Conservation (phyloP, 768 basidiomycete species). For the Amanita pallidorosea region DNA sequence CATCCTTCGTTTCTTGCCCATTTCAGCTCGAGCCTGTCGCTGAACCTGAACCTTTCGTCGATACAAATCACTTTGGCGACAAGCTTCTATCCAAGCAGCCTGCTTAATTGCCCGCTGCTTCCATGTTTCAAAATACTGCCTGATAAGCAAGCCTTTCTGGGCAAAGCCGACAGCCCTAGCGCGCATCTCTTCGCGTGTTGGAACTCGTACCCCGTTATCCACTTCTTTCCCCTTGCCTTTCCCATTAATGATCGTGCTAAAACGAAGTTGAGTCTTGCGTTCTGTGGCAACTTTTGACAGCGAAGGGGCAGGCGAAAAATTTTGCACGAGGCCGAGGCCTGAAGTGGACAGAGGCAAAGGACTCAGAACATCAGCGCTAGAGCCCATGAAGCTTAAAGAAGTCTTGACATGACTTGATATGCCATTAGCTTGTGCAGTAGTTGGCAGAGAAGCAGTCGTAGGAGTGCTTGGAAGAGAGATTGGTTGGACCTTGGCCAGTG, state of each 20-base stretch:
- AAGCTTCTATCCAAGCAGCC: slow-evolving; percentile 52
- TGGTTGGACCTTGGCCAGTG: slow-evolving; percentile 24
- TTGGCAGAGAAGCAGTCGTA: slow-evolving; percentile 16
- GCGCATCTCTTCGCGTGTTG: slow-evolving; percentile 23
- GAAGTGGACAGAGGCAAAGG: slow-evolving; percentile 29
- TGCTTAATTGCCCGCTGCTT: slow-evolving; percentile 30
- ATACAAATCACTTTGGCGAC: slow-evolving; percentile 49
- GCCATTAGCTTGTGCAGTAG: slow-evolving; percentile 19
- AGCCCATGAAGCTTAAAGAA: slow-evolving; percentile 15
- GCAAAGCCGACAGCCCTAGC: slow-evolving; percentile 32
- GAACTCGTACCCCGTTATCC: slow-evolving; percentile 6
- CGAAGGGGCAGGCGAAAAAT: slow-evolving; percentile 14
- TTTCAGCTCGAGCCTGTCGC: slow-evolving; percentile 9
- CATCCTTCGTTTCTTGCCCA: slow-evolving; percentile 22
- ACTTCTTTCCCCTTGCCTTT: slow-evolving; percentile 20
- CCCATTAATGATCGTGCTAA: slow-evolving; percentile 13
- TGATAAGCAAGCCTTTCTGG: slow-evolving; percentile 28
- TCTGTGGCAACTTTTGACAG: not conserved
- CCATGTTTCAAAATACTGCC: slow-evolving; percentile 35
- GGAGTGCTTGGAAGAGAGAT: slow-evolving; percentile 41
- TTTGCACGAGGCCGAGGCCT: slow-evolving; percentile 14
- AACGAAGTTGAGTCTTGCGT: not conserved
- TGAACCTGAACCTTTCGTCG: slow-evolving; percentile 32
- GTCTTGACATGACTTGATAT: slow-evolving; percentile 19
- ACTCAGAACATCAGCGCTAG: slow-evolving; percentile 28